Percentiles rank a stretch among this genome's conserved stretches.
Conservation (phyloP, 306 rosid species). For the Vigna mungo region DNA sequence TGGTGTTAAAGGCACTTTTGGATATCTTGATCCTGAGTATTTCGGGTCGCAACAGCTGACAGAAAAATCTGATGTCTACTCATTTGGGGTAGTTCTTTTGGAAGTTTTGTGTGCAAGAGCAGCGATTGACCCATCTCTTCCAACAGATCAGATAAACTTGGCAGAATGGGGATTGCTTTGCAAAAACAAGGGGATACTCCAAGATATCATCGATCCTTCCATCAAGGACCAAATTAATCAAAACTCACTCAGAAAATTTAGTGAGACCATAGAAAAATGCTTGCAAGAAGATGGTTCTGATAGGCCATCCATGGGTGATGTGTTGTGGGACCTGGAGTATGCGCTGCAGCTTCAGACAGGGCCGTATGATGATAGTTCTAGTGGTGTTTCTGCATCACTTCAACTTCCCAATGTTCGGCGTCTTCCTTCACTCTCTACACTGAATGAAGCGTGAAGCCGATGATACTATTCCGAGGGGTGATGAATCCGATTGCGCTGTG, state of each 20-base stretch:
- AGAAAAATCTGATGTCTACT: conserved; percentile 68
- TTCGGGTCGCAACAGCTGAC: conserved; percentile 54
- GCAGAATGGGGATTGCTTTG: conserved; percentile 63
- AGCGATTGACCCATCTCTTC: conserved; percentile 44
- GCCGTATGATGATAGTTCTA: conserved; percentile 45
- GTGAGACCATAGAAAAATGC: conserved; percentile 52
- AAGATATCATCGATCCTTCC: conserved; percentile 51
- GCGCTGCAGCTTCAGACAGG: conserved; percentile 59
- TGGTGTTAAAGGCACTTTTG: conserved; percentile 61
- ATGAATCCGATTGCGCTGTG: conserved; percentile 37
- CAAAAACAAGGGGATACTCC: conserved; percentile 47
- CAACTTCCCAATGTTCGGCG: conserved; percentile 39
- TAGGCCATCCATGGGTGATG: conserved; percentile 66
- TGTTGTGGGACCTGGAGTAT: conserved; percentile 67
- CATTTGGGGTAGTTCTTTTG: conserved; percentile 66
- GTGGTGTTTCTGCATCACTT: conserved; percentile 42
- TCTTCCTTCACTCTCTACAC: conserved; percentile 48
- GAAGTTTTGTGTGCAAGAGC: conserved; percentile 66
- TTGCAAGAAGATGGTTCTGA: conserved; percentile 49
- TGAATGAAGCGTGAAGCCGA: conserved; percentile 43
- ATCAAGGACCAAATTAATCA: conserved; percentile 46
- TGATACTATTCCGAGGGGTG: conserved; percentile 32
- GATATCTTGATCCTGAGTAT: conserved; percentile 69
- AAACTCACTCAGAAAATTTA: conserved; percentile 55
- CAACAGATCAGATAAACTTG: conserved; percentile 55